These are phyloP conservation scores for Fusarium floridanum DNA, from an alignment of 2,329 filamentous ascomycete genomes.

Conservation along the genomic window DNA sequence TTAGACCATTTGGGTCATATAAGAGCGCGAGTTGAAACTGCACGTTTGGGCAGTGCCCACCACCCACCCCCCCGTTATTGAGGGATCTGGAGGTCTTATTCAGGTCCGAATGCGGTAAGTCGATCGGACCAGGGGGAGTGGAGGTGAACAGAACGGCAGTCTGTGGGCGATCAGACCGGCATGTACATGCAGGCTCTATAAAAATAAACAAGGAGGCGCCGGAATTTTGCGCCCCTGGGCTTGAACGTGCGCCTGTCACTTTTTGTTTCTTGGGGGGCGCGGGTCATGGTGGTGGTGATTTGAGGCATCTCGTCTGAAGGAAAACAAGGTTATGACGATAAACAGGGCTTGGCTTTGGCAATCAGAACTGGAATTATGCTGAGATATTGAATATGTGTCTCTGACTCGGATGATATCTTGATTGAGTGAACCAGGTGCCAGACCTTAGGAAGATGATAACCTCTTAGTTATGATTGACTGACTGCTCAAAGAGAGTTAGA, in stretches of 20 bases:
- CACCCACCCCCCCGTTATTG: conserved; percentile 45
- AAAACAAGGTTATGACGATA: conserved; percentile 1
- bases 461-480: not conserved
- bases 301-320: conserved; percentile 5
- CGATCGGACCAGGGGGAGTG: conserved; percentile 7
- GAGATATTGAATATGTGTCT: not conserved
- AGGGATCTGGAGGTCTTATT: conserved; percentile 49
- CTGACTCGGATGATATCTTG: not conserved
- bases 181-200: conserved; percentile 12
- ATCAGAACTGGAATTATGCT: not conserved
- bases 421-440: not conserved
- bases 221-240: conserved; percentile 12
- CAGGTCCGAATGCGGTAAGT: conserved; percentile 50
- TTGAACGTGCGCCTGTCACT: conserved; percentile 1
- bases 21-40: not conserved
- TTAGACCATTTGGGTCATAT: not conserved
- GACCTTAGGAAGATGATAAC: not conserved
- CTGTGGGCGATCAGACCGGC: not conserved
- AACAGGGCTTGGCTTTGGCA: not conserved
- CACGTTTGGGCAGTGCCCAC: conserved; percentile 17
- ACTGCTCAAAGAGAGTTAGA: not conserved
- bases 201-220: conserved; percentile 8
- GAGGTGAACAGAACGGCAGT: not conserved
- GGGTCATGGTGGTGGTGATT: conserved; percentile 1
- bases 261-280: not conserved